Conservation (phyloP, 208 protist species). For the Acanthamoeba castellanii region DNA sequence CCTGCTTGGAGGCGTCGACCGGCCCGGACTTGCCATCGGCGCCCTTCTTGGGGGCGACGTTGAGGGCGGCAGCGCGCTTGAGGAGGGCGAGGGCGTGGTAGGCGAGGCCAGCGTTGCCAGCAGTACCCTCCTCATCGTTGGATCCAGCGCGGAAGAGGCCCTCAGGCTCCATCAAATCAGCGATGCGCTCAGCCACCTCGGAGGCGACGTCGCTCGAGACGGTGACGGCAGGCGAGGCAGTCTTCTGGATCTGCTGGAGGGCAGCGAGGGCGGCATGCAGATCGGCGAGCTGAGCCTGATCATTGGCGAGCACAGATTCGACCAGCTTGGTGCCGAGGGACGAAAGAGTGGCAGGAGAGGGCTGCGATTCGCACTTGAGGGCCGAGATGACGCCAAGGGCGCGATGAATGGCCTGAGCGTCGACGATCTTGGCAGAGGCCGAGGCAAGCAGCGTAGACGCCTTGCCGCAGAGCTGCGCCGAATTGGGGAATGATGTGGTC, state of each 20-base stretch:
- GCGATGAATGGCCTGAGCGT: not conserved
- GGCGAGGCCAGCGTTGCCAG: not conserved
- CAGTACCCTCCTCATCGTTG: not conserved
- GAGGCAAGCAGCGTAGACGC: not conserved
- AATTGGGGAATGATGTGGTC: not conserved
- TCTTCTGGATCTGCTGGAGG: constrained; percentile 17
- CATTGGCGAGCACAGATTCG: not conserved
- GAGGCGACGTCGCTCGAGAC: not conserved
- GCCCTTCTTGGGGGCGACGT: not conserved
- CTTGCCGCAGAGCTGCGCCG: not conserved
- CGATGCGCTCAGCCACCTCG: not conserved
- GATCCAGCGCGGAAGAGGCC: not conserved
- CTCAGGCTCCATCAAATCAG: not conserved
- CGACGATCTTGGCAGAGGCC: not conserved
- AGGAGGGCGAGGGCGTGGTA: not conserved
- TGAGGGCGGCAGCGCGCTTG: not conserved
- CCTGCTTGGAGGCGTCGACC: not conserved
- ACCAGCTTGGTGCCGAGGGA: not conserved
- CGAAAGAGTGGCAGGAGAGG: not conserved
- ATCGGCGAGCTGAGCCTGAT: not conserved
- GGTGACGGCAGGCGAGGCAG: not conserved
- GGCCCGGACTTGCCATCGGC: not conserved
- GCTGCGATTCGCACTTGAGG: not conserved
- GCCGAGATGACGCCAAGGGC: not conserved
- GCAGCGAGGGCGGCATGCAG: constrained; percentile 7